Base-by-base conservation (phyloP, 164 flowering plant genomes). In the Annona squamosa region DNA sequence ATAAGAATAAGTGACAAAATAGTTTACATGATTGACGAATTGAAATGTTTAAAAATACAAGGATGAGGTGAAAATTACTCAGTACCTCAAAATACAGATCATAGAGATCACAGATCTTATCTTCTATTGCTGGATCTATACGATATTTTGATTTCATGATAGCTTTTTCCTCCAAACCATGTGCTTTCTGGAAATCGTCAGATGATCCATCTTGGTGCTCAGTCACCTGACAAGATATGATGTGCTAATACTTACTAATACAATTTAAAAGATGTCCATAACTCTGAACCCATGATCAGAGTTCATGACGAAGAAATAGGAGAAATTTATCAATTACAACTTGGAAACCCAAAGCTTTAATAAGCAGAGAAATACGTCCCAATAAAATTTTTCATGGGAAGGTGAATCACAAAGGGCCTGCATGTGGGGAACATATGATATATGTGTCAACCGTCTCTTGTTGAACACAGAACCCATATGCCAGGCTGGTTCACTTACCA, bases 91-190 rank as follows among this genome's bases (percentile, higher is more conserved):
- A 88, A 86, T 81, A 96, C 74, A 88, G 87, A 77, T 96, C 98
- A 83, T 91, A 96, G 63, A 96, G 92, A 81, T 93, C 95, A 79
- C 95, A 96, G 65, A 96, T 86, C 79, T 90, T 93, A 75, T 96
- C 97, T 86, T 96, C 98, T 88, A 91, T 61, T 26, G 84, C 81
- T 48, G 83, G 69, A 73, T 91, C 98, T 91, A 90, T 90, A 59
- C 77, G 74, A 74, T 76, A 82, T 74, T 85, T 89, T 71, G 80
- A 82, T 79, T 84, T 89, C 19, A 74, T 56, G 52, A 74, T 76
- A 71, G 81, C 89, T 81, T 85, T 95, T 64, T 84, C 98, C 56
- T 86, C 87, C 41, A 81, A 76, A 74, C 76, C 84, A 67, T n/a
- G 66, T 70, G 48, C 63, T 74, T 89, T 95, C 81, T 87, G 90